Conservation (phyloP, 2,329 filamentous ascomycete species). For the Paracoccidioides lutzii region DNA sequence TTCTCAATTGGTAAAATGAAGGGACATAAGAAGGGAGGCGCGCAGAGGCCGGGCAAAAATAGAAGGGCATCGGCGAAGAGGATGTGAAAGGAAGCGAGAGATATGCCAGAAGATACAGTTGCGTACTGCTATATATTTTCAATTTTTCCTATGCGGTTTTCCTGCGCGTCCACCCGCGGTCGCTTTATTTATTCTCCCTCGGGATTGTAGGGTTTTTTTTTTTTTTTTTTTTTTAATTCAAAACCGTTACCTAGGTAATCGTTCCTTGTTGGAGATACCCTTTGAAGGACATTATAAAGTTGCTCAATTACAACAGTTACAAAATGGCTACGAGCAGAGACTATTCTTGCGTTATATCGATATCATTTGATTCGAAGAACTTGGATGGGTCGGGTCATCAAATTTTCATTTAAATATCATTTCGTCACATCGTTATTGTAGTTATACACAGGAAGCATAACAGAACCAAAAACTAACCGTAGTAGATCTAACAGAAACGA, state of each 20-base stretch:
- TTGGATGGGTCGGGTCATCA: neutral
- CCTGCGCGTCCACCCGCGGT: neutral
- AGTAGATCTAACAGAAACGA: neutral
- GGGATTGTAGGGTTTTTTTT: neutral
- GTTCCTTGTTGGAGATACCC: neutral
- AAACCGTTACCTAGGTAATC: neutral
- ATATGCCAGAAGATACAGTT: neutral
- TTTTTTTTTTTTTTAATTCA: neutral
- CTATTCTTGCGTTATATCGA: neutral
- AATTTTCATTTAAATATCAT: neutral
- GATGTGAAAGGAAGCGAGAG: constrained; percentile 1
- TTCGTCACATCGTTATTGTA: neutral
- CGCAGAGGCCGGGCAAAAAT: constrained; percentile 40
- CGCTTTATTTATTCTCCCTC: neutral
- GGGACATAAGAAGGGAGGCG: constrained; percentile 28
- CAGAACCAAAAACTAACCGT: neutral
- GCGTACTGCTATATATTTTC: neutral
- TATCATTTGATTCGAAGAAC: neutral
- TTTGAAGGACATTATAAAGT: neutral
- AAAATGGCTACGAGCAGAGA: neutral
- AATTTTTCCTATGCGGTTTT: neutral
- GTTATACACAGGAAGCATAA: neutral
- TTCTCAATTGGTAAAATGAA: constrained; percentile 87
- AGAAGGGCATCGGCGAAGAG: constrained; percentile 29
- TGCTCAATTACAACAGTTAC: neutral